phyloP scores from a whole-genome alignment of 176 grass and related monocot species.

The Typha latifolia region DNA sequence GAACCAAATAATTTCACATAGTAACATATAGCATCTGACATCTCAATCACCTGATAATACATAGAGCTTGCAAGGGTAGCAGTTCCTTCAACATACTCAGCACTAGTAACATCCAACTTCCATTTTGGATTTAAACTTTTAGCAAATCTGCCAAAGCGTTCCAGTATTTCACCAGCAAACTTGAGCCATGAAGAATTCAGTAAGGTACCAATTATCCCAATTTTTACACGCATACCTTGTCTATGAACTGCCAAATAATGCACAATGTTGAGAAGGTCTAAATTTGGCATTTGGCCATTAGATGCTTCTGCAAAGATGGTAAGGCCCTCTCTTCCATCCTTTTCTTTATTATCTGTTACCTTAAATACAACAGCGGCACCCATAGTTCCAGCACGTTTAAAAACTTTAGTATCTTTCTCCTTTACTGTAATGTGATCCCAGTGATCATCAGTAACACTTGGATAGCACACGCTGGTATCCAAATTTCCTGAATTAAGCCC shows the following conservation, averaged over 20 bases:
- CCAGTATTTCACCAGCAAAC: constrained; percentile 55
- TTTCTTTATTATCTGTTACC: constrained; percentile 43
- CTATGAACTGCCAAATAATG: constrained; percentile 97
- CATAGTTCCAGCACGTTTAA: constrained; percentile 96
- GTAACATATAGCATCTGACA: not conserved
- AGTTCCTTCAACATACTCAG: constrained; percentile 68
- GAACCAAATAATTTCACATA: constrained; percentile 1
- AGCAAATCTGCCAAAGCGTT: constrained; percentile 52
- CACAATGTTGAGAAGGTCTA: constrained; percentile 88
- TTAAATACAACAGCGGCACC: constrained; percentile 75
- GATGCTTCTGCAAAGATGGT: constrained; percentile 85
- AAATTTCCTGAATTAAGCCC: constrained; percentile 18
- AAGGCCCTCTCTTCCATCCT: constrained; percentile 64
- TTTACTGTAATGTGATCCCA: constrained; percentile 19
- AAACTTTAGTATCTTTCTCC: constrained; percentile 25
- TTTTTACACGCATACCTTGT: constrained; percentile 75
- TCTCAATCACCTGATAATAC: constrained; percentile 62
- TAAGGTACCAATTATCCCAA: constrained; percentile 47
- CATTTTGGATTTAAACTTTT: constrained; percentile 78
- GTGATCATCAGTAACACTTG: constrained; percentile 7
- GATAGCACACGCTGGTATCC: constrained; percentile 21
- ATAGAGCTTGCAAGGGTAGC: constrained; percentile 84
- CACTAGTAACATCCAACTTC: constrained; percentile 64
- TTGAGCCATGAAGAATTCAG: constrained; percentile 49
- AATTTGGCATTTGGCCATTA: constrained; percentile 99